phyloP scores from a whole-genome alignment of 345 rosid genomes.

The Corchorus olitorius region DNA sequence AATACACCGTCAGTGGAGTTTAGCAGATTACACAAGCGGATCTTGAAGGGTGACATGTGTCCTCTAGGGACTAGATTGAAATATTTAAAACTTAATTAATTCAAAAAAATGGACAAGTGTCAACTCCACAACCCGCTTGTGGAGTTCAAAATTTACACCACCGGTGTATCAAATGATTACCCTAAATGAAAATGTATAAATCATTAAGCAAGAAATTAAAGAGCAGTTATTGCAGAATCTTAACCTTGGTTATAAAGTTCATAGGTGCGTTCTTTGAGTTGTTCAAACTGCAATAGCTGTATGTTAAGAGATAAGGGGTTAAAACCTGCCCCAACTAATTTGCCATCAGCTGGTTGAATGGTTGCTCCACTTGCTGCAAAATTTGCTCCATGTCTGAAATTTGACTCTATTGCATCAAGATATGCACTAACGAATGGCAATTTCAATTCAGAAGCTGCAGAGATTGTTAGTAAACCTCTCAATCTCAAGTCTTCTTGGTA shows the following conservation, averaged over 20 bases:
- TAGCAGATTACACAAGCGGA: no score
- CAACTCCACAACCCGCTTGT: no score
- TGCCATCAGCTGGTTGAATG: constrained; percentile 12
- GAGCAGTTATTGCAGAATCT: no score
- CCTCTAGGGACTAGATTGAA: no score
- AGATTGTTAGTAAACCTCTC: background rate
- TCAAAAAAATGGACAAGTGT: no score
- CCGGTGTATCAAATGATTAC: no score
- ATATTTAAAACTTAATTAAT: no score
- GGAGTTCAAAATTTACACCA: no score
- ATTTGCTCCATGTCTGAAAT: constrained; percentile 34
- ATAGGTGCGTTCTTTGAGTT: constrained; percentile 24
- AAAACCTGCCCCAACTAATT: constrained; percentile 13
- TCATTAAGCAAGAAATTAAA: background rate
- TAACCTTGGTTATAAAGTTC: constrained; percentile 29
- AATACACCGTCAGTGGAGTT: no score
- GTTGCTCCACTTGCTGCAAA: constrained; percentile 35
- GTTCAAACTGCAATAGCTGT: constrained; percentile 30
- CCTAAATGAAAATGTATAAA: background rate
- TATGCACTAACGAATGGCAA: constrained; percentile 31
- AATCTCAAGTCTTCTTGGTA: background rate
- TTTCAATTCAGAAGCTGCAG: constrained; percentile 32
- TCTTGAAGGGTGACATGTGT: no score
- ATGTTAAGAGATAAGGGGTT: constrained; percentile 25
- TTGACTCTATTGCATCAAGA: constrained; percentile 27